phyloP scores from a whole-genome alignment of 805 yeast species.

The Wickerhamiella sorbophila region DNA sequence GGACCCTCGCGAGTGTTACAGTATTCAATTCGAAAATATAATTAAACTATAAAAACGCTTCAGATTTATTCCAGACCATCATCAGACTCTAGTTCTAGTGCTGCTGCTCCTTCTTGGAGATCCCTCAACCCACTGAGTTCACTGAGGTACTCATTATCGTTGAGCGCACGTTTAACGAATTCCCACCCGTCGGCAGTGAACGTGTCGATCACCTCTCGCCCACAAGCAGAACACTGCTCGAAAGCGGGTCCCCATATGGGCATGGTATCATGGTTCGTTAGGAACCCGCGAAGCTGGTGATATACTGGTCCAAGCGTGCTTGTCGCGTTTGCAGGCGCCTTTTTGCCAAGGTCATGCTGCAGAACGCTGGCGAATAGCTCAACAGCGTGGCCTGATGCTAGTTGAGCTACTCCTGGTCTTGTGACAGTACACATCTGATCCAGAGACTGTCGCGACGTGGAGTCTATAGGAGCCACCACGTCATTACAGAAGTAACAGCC shows the following conservation, averaged over 20 bases:
- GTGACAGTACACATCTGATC: constrained; percentile 99
- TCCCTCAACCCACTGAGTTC: constrained; percentile 63
- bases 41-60: too few relatives aligned
- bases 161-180: constrained; percentile 58
- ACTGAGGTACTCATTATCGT: constrained; percentile 54
- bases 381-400: constrained; percentile 77
- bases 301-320: constrained; percentile 58
- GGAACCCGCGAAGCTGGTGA: constrained; percentile 83
- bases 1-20: too few relatives aligned
- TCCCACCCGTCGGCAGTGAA: constrained; percentile 56
- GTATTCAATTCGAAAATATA: too few relatives aligned
- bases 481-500: constrained; percentile 97
- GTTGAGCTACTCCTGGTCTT: constrained; percentile 83
- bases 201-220: constrained; percentile 38
- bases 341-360: constrained; percentile 45
- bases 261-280: constrained; percentile 48
- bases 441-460: constrained; percentile 70
- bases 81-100: constrained; percentile 24
- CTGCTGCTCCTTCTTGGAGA: constrained; percentile 60
- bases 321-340: constrained; percentile 29
- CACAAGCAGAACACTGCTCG: constrained; percentile 77
- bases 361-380: constrained; percentile 63
- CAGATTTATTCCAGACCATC: background rate
- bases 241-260: constrained; percentile 62
- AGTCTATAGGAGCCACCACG: constrained; percentile 84